phyloP scores from a whole-genome alignment of 1,284 basidiomycete species.

The Pulveroboletus sp. region DNA sequence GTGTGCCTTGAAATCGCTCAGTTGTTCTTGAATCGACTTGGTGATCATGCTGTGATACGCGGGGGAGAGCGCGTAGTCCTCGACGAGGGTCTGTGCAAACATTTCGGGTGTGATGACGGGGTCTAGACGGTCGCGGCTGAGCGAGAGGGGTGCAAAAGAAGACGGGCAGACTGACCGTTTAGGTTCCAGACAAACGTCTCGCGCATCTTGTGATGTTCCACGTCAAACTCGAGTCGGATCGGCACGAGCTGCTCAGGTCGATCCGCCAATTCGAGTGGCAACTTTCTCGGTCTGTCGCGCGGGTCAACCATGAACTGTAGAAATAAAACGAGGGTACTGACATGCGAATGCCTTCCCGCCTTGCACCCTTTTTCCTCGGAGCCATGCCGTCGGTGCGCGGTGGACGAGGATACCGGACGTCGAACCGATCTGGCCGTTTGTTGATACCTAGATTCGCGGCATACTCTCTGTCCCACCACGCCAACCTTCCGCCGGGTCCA shows the following conservation, averaged over 20 bases:
- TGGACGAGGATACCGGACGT: constrained; percentile 67
- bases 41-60: constrained; percentile 77
- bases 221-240: constrained; percentile 92
- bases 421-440: constrained; percentile 55
- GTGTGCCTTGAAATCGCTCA: constrained; percentile 78
- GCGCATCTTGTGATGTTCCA: constrained; percentile 87
- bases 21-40: constrained; percentile 84
- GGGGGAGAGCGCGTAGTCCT: constrained; percentile 83
- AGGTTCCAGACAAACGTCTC: constrained; percentile 99
- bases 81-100: constrained; percentile 89
- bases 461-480: constrained; percentile 37
- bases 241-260: constrained; percentile 84
- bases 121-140: constrained; percentile 50
- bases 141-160: background rate
- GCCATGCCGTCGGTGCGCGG: constrained; percentile 41
- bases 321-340: constrained; percentile 41
- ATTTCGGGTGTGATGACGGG: constrained; percentile 85
- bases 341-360: constrained; percentile 72
- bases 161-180: constrained; percentile 60
- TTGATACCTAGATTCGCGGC: constrained; percentile 22
- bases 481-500: constrained; percentile 31
- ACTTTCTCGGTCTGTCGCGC: constrained; percentile 56
- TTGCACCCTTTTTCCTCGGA: constrained; percentile 53
- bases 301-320: constrained; percentile 3
- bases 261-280: constrained; percentile 59